Evolutionary conservation across 2,329 filamentous ascomycete genomes (phyloP).

Genomic region (Botrytis byssoidea): DNA sequence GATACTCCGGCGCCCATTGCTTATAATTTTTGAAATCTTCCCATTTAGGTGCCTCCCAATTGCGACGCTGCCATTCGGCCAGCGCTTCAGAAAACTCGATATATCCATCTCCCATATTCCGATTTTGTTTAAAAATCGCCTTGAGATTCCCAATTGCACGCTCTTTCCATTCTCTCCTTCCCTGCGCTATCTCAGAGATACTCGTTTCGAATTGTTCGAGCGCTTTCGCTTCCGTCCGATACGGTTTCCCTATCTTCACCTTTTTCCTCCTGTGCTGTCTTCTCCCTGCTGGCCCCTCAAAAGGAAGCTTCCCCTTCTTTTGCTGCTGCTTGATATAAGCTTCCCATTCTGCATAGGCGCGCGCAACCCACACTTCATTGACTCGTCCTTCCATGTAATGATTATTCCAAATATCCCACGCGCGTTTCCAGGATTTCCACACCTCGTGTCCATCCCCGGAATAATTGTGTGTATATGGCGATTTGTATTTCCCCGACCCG

Average conservation of each 20-base stretch:
- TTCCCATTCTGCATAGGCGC: constrained; percentile 22
- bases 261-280: neutral
- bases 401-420: constrained; percentile 39
- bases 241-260: constrained; percentile 9
- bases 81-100: neutral
- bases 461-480: neutral
- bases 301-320: constrained; percentile 11
- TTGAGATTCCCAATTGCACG: neutral
- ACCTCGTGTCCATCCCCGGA: constrained; percentile 28
- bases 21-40: neutral
- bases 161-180: neutral
- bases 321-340: constrained; percentile 16
- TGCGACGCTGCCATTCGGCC: constrained; percentile 2
- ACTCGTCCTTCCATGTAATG: constrained; percentile 35
- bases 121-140: neutral
- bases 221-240: constrained; percentile 1
- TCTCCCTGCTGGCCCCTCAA: neutral
- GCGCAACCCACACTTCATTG: constrained; percentile 28
- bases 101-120: constrained; percentile 6
- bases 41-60: neutral
- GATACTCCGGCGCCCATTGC: neutral
- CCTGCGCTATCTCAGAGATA: neutral
- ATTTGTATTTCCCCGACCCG: neutral
- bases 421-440: constrained; percentile 37
- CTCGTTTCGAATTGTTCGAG: neutral